Conservation (phyloP, 495 filamentous ascomycete genomes). For the Penicillium fimorum region DNA sequence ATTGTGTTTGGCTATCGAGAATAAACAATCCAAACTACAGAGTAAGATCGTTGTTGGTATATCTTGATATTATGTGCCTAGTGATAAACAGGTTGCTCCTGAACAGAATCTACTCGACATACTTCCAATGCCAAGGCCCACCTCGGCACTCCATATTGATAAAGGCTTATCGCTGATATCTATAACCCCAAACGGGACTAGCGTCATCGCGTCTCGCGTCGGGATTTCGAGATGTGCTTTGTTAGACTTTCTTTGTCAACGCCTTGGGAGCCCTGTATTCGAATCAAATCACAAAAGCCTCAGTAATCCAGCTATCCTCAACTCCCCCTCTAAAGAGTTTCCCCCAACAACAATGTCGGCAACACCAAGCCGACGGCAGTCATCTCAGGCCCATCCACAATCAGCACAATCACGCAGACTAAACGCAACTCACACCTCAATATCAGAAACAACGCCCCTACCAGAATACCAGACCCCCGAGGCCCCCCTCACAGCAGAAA, state of each 20-base stretch:
- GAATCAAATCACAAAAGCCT: not conserved
- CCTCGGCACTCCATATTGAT: slow-evolving; percentile 16
- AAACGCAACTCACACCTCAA: slow-evolving; percentile 2
- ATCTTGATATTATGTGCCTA: too few relatives aligned
- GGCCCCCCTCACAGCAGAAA: slow-evolving; percentile 44
- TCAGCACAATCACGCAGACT: slow-evolving; percentile 13
- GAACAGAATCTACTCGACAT: not conserved
- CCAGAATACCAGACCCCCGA: slow-evolving; percentile 60
- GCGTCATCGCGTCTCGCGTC: slow-evolving; percentile 37
- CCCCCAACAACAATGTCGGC: slow-evolving; percentile 12
- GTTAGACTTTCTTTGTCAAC: slow-evolving; percentile 6
- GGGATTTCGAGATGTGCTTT: slow-evolving; percentile 18
- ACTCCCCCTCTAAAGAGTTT: not conserved
- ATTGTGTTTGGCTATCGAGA: too few relatives aligned
- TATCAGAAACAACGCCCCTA: slow-evolving; percentile 32
- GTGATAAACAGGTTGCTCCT: too few relatives aligned
- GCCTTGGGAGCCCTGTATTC: not conserved
- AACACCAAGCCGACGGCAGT: slow-evolving; percentile 22
- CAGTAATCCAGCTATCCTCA: not conserved
- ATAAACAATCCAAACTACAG: too few relatives aligned
- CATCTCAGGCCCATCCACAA: slow-evolving; percentile 19
- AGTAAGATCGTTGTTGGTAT: too few relatives aligned
- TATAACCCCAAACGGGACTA: slow-evolving; percentile 36
- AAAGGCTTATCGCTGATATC: slow-evolving; percentile 30
- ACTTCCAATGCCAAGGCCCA: not conserved